Evolutionary conservation across 306 rosid genomes (phyloP).

Genomic region (Fagus crenata): DNA sequence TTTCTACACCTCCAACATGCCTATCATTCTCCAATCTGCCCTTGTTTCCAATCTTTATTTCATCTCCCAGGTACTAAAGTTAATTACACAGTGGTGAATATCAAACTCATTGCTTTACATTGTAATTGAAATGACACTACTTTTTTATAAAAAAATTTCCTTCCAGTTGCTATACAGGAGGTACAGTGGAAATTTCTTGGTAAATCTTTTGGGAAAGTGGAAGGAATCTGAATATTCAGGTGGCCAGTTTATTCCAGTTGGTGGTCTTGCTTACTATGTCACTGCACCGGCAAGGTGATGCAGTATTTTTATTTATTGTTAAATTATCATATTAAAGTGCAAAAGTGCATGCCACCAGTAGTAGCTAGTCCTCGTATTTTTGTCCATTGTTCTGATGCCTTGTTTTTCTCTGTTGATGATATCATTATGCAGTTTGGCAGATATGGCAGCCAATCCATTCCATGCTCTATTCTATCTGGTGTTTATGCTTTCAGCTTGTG

Average conservation of each 20-base stretch:
- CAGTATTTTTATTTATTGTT: background rate
- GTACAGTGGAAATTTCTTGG: constrained; percentile 27
- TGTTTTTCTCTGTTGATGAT: background rate
- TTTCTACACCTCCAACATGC: constrained; percentile 67
- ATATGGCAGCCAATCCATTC: constrained; percentile 41
- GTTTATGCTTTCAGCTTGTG: constrained; percentile 40
- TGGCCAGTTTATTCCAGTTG: constrained; percentile 25
- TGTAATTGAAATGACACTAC: background rate
- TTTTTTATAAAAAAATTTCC: too few relatives aligned
- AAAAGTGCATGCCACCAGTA: background rate
- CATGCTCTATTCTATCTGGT: constrained; percentile 38
- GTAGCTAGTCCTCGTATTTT: background rate
- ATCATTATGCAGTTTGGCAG: constrained; percentile 27
- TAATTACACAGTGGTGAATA: background rate
- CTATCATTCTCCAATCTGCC: constrained; percentile 59
- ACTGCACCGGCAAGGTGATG: constrained; percentile 36
- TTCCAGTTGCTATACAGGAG: constrained; percentile 35
- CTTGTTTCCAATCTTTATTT: constrained; percentile 53
- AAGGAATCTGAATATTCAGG: constrained; percentile 37
- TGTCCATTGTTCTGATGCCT: background rate
- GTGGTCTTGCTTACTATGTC: constrained; percentile 33
- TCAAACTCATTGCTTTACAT: background rate
- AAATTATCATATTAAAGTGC: background rate
- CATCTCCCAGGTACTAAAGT: constrained; percentile 45
- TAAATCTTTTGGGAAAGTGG: constrained; percentile 31